phyloP scores from a whole-genome alignment of 106 monocot genomes.

The Allium sativum region DNA sequence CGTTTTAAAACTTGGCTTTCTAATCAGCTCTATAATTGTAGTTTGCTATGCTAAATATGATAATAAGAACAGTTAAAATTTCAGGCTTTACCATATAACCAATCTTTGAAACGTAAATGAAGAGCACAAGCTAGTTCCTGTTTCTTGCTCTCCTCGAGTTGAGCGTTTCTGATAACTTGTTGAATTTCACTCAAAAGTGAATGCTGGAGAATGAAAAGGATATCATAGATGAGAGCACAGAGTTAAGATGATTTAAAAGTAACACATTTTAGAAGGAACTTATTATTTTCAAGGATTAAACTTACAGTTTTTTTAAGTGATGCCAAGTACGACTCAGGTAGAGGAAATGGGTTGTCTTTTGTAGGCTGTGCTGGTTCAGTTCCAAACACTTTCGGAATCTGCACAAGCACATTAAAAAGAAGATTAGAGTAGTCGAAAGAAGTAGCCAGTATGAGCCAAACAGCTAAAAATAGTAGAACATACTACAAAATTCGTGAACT shows the following conservation, averaged over 20 bases:
- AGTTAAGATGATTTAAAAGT: too few species aligned
- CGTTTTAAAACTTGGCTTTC: too few species aligned
- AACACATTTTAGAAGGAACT: too few species aligned
- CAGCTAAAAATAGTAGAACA: neutral
- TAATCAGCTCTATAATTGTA: too few species aligned
- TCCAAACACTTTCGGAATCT: slow-evolving; percentile 56
- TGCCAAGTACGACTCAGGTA: slow-evolving; percentile 41
- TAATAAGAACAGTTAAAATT: too few species aligned
- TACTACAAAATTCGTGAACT: slow-evolving; percentile 64
- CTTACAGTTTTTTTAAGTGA: slow-evolving; percentile 39
- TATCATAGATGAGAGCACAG: too few species aligned
- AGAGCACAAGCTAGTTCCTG: slow-evolving; percentile 57
- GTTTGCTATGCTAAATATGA: too few species aligned
- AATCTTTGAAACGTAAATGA: slow-evolving; percentile 80
- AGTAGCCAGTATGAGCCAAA: too few species aligned
- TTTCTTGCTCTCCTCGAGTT: slow-evolving; percentile 62
- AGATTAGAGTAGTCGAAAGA: too few species aligned
- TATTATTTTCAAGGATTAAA: neutral
- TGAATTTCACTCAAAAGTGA: slow-evolving; percentile 35
- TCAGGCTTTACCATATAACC: slow-evolving; percentile 63
- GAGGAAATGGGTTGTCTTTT: slow-evolving; percentile 41
- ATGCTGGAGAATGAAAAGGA: slow-evolving; percentile 3
- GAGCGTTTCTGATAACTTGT: slow-evolving; percentile 46
- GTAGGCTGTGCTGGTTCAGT: slow-evolving; percentile 19
- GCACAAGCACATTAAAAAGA: neutral